Evolutionary conservation across 2,329 filamentous ascomycete genomes (phyloP).

Genomic region (Sclerotinia trifoliorum): DNA sequence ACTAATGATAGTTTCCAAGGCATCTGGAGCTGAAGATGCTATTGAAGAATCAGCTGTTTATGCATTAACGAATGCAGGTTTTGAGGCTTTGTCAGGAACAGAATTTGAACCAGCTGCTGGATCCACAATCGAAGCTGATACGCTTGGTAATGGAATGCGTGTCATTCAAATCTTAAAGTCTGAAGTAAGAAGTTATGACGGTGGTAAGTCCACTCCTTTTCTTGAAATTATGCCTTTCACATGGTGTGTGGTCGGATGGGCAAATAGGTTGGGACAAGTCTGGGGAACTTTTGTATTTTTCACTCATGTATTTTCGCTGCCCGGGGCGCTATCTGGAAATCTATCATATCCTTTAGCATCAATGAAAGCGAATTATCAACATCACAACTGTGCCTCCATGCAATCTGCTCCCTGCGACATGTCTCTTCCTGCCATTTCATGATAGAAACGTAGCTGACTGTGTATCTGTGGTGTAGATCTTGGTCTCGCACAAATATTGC

Average conservation of each 20-base stretch:
- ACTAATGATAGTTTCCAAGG: conserved; percentile 80
- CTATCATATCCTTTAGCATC: conserved; percentile 43
- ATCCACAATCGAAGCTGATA: conserved; percentile 80
- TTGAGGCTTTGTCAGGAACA: conserved; percentile 74
- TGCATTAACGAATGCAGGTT: conserved; percentile 67
- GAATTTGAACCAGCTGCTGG: conserved; percentile 92
- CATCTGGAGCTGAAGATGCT: conserved; percentile 66
- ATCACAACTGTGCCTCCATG: conserved; percentile 34
- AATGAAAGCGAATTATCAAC: conserved; percentile 42
- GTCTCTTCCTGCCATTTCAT: conserved; percentile 21
- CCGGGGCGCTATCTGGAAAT: conserved; percentile 40
- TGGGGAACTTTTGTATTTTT: conserved; percentile 18
- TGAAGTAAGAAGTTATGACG: conserved; percentile 88
- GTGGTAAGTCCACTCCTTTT: conserved; percentile 57
- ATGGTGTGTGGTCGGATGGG: conserved; percentile 6
- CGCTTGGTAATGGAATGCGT: conserved; percentile 74
- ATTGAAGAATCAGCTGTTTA: conserved; percentile 69
- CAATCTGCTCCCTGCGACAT: conserved; percentile 31
- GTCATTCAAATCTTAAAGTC: conserved; percentile 85
- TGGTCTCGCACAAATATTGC: conserved; percentile 84
- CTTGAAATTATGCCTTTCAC: conserved; percentile 26
- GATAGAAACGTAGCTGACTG: conserved; percentile 26
- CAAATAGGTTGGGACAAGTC: conserved; percentile 8
- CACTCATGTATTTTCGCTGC: conserved; percentile 30
- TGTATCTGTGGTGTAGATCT: conserved; percentile 57